Conservation (phyloP, 306 rosid genomes). For the Ormosia semicastrata region DNA sequence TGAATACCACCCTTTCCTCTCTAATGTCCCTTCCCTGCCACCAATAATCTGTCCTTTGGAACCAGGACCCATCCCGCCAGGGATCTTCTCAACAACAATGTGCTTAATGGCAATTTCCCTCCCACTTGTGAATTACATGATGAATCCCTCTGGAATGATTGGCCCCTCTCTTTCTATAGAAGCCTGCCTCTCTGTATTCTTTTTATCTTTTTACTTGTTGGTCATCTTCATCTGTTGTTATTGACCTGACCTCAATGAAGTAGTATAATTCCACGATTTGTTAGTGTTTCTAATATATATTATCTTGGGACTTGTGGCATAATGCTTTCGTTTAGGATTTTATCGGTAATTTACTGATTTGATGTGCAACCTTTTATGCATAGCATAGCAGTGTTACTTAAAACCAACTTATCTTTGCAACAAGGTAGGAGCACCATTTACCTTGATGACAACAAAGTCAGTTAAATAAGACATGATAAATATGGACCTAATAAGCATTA, state of each 20-base stretch:
- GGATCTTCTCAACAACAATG: neutral
- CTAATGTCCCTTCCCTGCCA: neutral
- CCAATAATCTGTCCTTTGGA: neutral
- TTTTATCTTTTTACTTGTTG: neutral
- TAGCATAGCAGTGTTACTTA: neutral
- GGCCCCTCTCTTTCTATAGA: neutral
- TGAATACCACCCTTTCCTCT: conserved; percentile 7
- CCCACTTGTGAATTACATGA: neutral
- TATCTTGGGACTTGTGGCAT: neutral
- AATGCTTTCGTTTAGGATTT: neutral
- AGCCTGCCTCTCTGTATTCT: neutral
- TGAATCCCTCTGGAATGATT: neutral
- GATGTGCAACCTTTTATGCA: neutral
- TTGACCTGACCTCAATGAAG: neutral
- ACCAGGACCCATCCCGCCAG: neutral
- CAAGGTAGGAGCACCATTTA: neutral
- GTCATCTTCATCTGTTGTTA: neutral
- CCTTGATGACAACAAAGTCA: neutral
- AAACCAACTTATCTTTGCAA: neutral
- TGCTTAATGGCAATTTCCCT: neutral
- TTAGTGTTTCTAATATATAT: neutral
- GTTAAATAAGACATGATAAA: neutral
- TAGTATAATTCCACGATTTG: neutral
- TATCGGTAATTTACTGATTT: neutral
- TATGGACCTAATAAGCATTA: neutral